Evolutionary conservation across 1,139 yeast species (phyloP).

Genomic region (Yamadazyma blattariae): DNA sequence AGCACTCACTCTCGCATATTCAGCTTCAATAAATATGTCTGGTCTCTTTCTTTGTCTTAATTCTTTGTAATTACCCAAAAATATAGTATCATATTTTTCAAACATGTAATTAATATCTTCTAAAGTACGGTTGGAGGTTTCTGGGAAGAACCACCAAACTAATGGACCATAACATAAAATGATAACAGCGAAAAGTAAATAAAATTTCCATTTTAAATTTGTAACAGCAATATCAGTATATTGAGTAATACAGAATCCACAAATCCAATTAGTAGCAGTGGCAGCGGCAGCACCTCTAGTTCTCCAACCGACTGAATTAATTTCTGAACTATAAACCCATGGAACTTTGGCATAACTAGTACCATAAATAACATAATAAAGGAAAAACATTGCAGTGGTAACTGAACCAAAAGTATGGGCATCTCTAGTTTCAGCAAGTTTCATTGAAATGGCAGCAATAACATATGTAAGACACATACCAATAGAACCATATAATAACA

Average conservation of each 20-base stretch:
- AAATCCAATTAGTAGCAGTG: conserved; percentile 46
- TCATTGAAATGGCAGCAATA: conserved; percentile 36
- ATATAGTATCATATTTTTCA: conserved; percentile 14
- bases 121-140: conserved; percentile 60
- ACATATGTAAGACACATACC: conserved; percentile 40
- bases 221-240: conserved; percentile 46
- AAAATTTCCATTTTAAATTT: conserved; percentile 27
- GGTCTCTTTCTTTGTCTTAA: conserved; percentile 16
- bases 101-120: conserved; percentile 51
- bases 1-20: conserved; percentile 14
- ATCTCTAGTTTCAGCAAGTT: conserved; percentile 24
- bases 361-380: conserved; percentile 29
- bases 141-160: conserved; percentile 45
- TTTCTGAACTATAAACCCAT: conserved; percentile 53
- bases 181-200: conserved; percentile 14
- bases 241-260: conserved; percentile 46
- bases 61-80: conserved; percentile 14
- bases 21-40: conserved; percentile 15
- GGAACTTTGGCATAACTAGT: conserved; percentile 32
- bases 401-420: conserved; percentile 39
- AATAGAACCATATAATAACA: conserved; percentile 41
- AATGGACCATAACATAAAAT: conserved; percentile 14
- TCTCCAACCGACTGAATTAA: conserved; percentile 51
- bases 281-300: conserved; percentile 49
- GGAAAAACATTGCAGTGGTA: conserved; percentile 44